Percentiles rank a stretch among this genome's conserved stretches.
Evolutionary conservation across 768 basidiomycete genomes (phyloP).

Genomic region (Heimioporus sp.): DNA sequence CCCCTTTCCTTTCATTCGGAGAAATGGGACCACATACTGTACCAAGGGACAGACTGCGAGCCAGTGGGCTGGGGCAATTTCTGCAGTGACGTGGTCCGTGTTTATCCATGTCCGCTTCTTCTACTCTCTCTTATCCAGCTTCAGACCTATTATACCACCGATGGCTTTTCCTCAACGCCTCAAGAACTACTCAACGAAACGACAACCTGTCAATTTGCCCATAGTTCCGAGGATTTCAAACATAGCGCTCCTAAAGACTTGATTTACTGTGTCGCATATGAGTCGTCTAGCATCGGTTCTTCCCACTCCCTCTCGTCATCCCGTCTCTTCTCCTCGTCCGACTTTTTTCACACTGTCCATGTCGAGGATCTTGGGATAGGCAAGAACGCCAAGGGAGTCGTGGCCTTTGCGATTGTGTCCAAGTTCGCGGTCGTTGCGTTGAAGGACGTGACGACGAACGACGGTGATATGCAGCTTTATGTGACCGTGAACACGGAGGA

Average conservation of each 20-base stretch:
- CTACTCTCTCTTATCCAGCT: neutral
- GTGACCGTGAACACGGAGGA: conserved; percentile 78
- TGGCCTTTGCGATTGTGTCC: conserved; percentile 89
- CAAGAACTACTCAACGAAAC: conserved; percentile 67
- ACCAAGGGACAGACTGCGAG: conserved; percentile 71
- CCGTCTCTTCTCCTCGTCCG: conserved; percentile 78
- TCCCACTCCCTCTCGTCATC: conserved; percentile 51
- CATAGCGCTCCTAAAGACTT: conserved; percentile 71
- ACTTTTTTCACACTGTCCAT: conserved; percentile 71
- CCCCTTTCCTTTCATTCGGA: conserved; percentile 90
- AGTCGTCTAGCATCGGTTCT: conserved; percentile 46
- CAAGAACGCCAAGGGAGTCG: conserved; percentile 83
- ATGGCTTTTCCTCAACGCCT: conserved; percentile 68
- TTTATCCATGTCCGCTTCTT: neutral
- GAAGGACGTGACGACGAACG: conserved; percentile 57
- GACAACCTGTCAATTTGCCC: conserved; percentile 83
- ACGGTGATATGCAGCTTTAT: conserved; percentile 80
- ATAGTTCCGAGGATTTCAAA: conserved; percentile 81
- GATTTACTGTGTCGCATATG: conserved; percentile 89
- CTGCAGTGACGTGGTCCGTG: conserved; percentile 71
- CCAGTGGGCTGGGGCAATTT: conserved; percentile 47
- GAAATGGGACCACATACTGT: conserved; percentile 74
- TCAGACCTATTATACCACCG: conserved; percentile 87
- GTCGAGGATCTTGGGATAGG: conserved; percentile 86
- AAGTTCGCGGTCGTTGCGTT: conserved; percentile 92